Percentiles rank a stretch among this genome's conserved stretches.
Evolutionary conservation across 768 basidiomycete genomes (phyloP).

Genomic region (Lactarius quietus): DNA sequence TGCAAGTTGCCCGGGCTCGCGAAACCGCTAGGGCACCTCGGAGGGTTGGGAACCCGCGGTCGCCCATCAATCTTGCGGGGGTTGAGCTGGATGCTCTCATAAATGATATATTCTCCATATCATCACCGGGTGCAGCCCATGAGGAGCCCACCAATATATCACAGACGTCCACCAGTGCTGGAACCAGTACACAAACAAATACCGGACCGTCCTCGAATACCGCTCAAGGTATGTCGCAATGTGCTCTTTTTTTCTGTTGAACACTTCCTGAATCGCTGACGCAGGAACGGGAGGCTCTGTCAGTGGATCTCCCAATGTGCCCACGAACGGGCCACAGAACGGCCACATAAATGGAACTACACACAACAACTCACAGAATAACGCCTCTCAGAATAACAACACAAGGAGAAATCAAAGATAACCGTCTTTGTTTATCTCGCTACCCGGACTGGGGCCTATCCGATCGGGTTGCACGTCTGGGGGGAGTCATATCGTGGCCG

Average conservation of each 20-base stretch:
- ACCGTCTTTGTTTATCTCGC: background rate
- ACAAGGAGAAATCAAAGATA: background rate
- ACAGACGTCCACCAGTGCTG: background rate
- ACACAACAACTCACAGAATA: too few species aligned
- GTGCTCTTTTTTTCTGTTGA: background rate
- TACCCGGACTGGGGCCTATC: background rate
- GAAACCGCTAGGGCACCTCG: conserved; percentile 35
- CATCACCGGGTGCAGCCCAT: background rate
- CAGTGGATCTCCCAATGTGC: background rate
- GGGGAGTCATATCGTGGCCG: too few species aligned
- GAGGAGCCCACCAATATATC: background rate
- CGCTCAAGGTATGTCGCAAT: conserved; percentile 19
- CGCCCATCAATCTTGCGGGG: conserved; percentile 8
- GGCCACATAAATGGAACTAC: background rate
- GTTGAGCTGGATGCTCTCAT: conserved; percentile 12
- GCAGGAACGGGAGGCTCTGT: background rate
- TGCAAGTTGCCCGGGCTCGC: conserved; percentile 50
- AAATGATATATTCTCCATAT: conserved; percentile 15
- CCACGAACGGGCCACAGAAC: conserved; percentile 3
- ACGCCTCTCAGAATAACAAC: background rate
- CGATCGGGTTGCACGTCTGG: too few species aligned
- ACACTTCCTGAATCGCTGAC: conserved; percentile 7
- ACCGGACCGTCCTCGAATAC: background rate
- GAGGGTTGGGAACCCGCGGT: conserved; percentile 6
- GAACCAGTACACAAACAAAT: background rate